phyloP scores from a whole-genome alignment of 2,329 filamentous ascomycete genomes.

The Emergomyces pasteurianus region DNA sequence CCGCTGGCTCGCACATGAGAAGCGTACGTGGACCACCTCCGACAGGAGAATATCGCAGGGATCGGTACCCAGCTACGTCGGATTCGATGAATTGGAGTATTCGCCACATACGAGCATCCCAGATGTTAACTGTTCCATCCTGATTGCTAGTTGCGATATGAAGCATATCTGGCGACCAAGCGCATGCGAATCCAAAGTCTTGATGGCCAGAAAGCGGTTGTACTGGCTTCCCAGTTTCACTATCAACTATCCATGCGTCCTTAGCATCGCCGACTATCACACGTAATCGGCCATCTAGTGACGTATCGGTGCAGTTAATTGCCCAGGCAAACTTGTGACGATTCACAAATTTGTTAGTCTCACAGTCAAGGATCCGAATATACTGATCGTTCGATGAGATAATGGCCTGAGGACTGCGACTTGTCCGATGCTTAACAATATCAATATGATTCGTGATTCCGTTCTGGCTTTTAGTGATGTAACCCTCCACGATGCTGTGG shows the following conservation, averaged over 20 bases:
- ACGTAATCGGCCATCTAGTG: conserved; percentile 32
- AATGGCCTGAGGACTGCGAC: conserved; percentile 38
- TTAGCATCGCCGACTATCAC: conserved; percentile 34
- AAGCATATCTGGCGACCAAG: conserved; percentile 37
- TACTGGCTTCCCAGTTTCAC: conserved; percentile 30
- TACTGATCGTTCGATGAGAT: conserved; percentile 48
- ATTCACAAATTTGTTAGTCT: conserved; percentile 30
- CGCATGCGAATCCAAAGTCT: conserved; percentile 36
- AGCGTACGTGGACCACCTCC: conserved; percentile 33
- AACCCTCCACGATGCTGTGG: conserved; percentile 29
- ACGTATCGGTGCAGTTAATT: conserved; percentile 36
- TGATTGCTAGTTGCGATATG: conserved; percentile 37
- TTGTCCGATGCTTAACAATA: conserved; percentile 37
- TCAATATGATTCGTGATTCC: conserved; percentile 50
- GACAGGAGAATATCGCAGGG: conserved; percentile 32
- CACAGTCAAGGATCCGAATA: conserved; percentile 43
- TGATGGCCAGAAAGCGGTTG: conserved; percentile 28
- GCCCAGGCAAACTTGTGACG: conserved; percentile 27
- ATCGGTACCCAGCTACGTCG: conserved; percentile 34
- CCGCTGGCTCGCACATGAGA: conserved; percentile 32
- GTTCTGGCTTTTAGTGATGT: conserved; percentile 38
- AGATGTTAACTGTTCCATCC: conserved; percentile 35
- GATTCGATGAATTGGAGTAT: conserved; percentile 30
- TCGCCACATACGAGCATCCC: conserved; percentile 33
- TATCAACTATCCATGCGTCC: conserved; percentile 31